Conservation (phyloP, 352 stramenopile species). For the Peronospora belbahrii region DNA sequence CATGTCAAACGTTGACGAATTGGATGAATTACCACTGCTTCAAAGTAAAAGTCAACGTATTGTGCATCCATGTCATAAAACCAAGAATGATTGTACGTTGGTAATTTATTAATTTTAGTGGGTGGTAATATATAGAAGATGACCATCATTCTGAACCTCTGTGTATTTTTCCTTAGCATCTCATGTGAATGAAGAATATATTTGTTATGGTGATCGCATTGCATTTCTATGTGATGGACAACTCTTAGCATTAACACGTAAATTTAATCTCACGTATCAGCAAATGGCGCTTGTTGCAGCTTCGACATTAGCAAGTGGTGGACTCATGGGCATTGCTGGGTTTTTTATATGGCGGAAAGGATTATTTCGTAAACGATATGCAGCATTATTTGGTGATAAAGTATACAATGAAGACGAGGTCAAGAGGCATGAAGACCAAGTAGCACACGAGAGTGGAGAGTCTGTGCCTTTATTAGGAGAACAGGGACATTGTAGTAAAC, state of each 20-base stretch:
- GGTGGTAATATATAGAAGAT: too few relatives aligned
- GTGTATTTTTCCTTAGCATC: too few relatives aligned
- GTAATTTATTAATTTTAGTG: too few relatives aligned
- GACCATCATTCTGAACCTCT: too few relatives aligned
- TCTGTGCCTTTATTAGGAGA: conserved; percentile 5
- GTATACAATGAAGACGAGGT: conserved; percentile 32
- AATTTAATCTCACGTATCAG: conserved; percentile 72
- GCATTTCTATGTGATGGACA: conserved; percentile 70
- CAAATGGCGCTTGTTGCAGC: conserved; percentile 57
- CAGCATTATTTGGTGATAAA: conserved; percentile 50
- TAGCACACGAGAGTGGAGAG: too few relatives aligned
- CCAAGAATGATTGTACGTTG: too few relatives aligned
- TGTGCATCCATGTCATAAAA: too few relatives aligned
- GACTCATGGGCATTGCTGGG: conserved; percentile 53
- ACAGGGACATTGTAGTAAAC: conserved; percentile 1
- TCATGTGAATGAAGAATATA: conserved; percentile 7
- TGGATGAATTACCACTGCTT: too few relatives aligned
- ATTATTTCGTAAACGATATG: conserved; percentile 65
- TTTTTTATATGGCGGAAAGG: conserved; percentile 68
- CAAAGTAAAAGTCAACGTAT: too few relatives aligned
- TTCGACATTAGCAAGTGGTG: conserved; percentile 43
- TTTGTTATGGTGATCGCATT: conserved; percentile 69
- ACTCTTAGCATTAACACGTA: conserved; percentile 53
- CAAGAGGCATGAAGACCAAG: too few relatives aligned
- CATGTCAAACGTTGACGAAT: too few relatives aligned